Evolutionary conservation across 192 early-diverging fungal species (phyloP), one percentile per base, ranked within the genome.

Genomic region (Mortierella antarctica): DNA sequence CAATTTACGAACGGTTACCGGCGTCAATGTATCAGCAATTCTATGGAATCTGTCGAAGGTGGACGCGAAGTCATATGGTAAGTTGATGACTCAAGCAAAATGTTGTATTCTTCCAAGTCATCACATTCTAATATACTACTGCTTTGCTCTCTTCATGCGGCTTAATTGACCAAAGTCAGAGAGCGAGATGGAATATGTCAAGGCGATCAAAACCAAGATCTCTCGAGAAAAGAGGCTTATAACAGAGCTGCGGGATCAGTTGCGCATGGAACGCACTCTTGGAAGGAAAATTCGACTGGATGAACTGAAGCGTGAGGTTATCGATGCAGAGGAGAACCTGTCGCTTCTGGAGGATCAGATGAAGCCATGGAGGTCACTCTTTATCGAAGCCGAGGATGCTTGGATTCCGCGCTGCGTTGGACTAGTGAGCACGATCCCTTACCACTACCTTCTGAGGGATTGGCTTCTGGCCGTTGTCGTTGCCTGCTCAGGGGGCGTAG

Each of bases 401-500:
- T 95, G 92, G 88, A 78, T 91, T 0, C 93, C 93, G 48, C 82
- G 89, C 48, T 81, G 85, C 64, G 71, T 95, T 18, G 94, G 94
- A 1, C 83, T 95, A 17, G 66, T 93, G 11, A 91, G 93, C 67
- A 84, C 87, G 51, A 90, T 91, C 74, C 90, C 94, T 45, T 95
- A 92, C 85, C 86, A 91, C 71, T 89, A 92, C 56, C 70, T 95
- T 31, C 75, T 93, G 45, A 82, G 90, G 58, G 94, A 95, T 70
- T 95, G 94, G 94, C 65, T 95, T n/a, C 82, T 89, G 55, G 86
- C 86, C 48, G 81, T 95, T 10, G 62, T 92, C 41, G 58, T 85
- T 7, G 84, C 90, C 2, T 82, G 84, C n/a, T 71, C 87, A 7
- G 88, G 88, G 42, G 90, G 88, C 7, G 83, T 91, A 15, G 83